Evolutionary conservation across 148 eudicot species (phyloP).

Genomic region (Silene uniflora): DNA sequence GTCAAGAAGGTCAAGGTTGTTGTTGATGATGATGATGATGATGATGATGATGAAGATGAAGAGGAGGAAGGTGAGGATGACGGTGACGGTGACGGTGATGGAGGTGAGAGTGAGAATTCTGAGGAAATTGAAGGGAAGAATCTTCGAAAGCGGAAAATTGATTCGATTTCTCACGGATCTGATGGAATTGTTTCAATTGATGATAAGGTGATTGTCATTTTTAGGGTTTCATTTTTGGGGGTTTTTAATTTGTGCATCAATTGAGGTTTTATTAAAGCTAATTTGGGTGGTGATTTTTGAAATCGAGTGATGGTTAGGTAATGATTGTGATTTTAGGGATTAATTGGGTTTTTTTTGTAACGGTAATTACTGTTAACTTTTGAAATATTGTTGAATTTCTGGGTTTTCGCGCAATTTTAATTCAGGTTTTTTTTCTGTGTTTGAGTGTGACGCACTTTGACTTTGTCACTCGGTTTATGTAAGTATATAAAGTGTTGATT

Average conservation of each 20-base stretch:
- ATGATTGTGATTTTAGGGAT: slow-evolving; percentile 9
- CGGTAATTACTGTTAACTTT: neutral
- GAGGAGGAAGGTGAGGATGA: neutral
- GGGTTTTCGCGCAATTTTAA: slow-evolving; percentile 24
- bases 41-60: neutral
- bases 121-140: slow-evolving; percentile 9
- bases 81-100: neutral
- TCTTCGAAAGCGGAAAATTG: slow-evolving; percentile 36
- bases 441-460: slow-evolving; percentile 36
- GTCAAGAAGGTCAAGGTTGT: slow-evolving; percentile 30
- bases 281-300: neutral
- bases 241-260: slow-evolving; percentile 10
- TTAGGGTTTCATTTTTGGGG: neutral
- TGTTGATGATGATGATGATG: slow-evolving; percentile 10
- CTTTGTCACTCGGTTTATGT: slow-evolving; percentile 23
- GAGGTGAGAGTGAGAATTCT: slow-evolving; percentile 17
- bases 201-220: slow-evolving; percentile 28
- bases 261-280: neutral
- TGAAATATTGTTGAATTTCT: neutral
- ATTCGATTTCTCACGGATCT: slow-evolving; percentile 39
- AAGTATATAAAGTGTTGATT: slow-evolving; percentile 16
- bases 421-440: slow-evolving; percentile 9
- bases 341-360: slow-evolving; percentile 10
- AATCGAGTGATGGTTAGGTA: slow-evolving; percentile 2
- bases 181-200: neutral